Evolutionary conservation across 768 basidiomycete species (phyloP).

Genomic region (Phylloporus arenicola): DNA sequence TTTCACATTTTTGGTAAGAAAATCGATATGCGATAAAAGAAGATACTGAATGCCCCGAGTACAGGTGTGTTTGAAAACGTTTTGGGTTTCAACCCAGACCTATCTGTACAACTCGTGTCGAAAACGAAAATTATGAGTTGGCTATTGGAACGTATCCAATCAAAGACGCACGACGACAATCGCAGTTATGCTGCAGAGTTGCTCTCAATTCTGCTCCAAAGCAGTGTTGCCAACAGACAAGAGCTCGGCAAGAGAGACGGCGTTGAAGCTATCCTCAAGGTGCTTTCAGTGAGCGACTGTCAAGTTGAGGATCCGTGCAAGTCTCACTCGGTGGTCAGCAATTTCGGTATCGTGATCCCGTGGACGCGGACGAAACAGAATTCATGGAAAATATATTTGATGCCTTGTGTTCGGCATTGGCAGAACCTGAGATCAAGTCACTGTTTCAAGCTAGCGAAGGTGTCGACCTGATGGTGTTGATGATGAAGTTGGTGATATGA

Average conservation of each 20-base stretch:
- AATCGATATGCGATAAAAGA: background rate
- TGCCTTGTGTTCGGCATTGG: conserved; percentile 77
- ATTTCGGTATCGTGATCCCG: conserved; percentile 82
- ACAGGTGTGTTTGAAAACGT: conserved; percentile 90
- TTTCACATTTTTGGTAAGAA: conserved; percentile 82
- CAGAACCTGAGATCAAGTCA: conserved; percentile 71
- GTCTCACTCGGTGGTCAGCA: conserved; percentile 44
- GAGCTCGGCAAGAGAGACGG: conserved; percentile 70
- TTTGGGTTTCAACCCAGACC: conserved; percentile 74
- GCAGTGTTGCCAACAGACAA: conserved; percentile 61
- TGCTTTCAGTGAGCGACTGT: conserved; percentile 65
- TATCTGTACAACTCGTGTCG: conserved; percentile 63
- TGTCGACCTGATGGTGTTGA: conserved; percentile 93
- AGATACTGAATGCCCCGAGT: background rate
- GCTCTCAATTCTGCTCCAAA: conserved; percentile 84
- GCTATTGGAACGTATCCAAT: conserved; percentile 71
- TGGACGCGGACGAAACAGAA: conserved; percentile 85
- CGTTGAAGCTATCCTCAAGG: conserved; percentile 68
- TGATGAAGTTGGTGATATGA: conserved; percentile 77
- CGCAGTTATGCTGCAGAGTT: conserved; percentile 90
- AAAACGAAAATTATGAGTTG: conserved; percentile 75
- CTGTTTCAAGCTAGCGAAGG: conserved; percentile 89
- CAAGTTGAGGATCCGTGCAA: background rate
- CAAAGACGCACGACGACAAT: conserved; percentile 80
- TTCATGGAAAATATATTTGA: conserved; percentile 99